These are phyloP conservation scores for Paramecium sonneborni DNA, from an alignment of 73 alveolate genomes.

Conservation along the genomic window DNA sequence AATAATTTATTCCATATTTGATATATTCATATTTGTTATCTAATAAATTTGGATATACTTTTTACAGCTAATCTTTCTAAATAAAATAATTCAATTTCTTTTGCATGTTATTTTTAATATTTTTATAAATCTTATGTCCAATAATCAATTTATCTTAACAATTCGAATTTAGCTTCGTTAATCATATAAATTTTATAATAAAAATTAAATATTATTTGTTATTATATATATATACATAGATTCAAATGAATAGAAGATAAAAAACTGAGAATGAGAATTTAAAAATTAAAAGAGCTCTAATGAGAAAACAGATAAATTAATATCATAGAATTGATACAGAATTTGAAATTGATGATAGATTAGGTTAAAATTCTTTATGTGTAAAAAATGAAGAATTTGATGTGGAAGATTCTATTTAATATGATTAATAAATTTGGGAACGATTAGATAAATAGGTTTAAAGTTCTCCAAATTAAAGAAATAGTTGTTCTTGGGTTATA, in stretches of 20 bases:
- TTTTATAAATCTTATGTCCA: neutral
- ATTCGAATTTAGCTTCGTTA: neutral
- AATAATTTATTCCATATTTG: neutral
- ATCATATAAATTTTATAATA: neutral
- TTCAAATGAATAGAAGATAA: neutral
- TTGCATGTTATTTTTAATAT: neutral
- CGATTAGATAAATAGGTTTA: neutral
- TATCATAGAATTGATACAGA: neutral
- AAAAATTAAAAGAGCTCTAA: neutral
- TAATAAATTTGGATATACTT: neutral
- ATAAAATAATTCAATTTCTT: neutral
- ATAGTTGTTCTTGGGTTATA: slow-evolving; percentile 21
- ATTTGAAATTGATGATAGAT: no score
- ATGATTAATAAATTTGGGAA: slow-evolving; percentile 25
- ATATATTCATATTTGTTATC: neutral
- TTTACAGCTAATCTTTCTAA: neutral
- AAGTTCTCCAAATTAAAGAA: neutral
- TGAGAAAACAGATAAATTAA: neutral
- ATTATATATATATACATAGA: neutral
- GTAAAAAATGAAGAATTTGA: no score
- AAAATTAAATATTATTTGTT: neutral
- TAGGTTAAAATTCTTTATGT: no score
- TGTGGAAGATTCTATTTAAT: no score
- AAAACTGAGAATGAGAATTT: neutral
- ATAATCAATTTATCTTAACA: neutral